A percentile compares a stretch with the other conserved stretches of the same genome.
These are phyloP conservation scores for Astragalus glycyphyllos DNA, from an alignment of 306 rosid genomes.

Conservation along the genomic window DNA sequence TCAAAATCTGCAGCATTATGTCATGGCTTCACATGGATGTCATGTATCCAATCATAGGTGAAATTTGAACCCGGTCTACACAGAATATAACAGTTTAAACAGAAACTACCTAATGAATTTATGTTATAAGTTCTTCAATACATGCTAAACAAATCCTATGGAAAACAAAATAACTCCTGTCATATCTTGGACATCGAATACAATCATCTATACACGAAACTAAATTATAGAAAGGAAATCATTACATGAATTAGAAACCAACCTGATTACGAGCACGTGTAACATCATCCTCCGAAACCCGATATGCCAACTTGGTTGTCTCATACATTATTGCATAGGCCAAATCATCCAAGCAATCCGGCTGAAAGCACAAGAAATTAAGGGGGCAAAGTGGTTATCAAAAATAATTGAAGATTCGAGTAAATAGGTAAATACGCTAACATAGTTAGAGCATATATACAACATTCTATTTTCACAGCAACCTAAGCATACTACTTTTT, in stretches of 20 bases:
- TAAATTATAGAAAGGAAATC: background rate
- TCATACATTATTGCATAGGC: constrained; percentile 82
- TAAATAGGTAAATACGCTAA: background rate
- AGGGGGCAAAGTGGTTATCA: background rate
- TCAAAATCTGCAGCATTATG: background rate
- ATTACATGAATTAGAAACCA: constrained; percentile 15
- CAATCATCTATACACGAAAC: background rate
- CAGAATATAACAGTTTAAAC: background rate
- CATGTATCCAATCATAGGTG: background rate
- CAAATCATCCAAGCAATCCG: constrained; percentile 75
- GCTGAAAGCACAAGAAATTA: constrained; percentile 50
- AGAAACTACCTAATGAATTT: constrained; percentile 8
- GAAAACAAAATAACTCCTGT: constrained; percentile 12
- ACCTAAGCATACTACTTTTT: constrained; percentile 15
- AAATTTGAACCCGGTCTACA: background rate
- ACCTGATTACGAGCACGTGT: constrained; percentile 92
- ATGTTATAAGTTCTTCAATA: background rate
- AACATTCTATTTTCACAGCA: constrained; percentile 17
- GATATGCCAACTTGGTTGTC: constrained; percentile 76
- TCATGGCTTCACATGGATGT: background rate
- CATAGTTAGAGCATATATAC: background rate
- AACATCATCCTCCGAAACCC: constrained; percentile 82
- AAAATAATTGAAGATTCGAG: background rate
- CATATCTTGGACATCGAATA: constrained; percentile 6
- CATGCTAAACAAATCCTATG: background rate